A percentile compares a stretch with the other conserved stretches of the same genome.
phyloP scores from a whole-genome alignment of 331 rosid species.

The Erythrophleum ivorense region DNA sequence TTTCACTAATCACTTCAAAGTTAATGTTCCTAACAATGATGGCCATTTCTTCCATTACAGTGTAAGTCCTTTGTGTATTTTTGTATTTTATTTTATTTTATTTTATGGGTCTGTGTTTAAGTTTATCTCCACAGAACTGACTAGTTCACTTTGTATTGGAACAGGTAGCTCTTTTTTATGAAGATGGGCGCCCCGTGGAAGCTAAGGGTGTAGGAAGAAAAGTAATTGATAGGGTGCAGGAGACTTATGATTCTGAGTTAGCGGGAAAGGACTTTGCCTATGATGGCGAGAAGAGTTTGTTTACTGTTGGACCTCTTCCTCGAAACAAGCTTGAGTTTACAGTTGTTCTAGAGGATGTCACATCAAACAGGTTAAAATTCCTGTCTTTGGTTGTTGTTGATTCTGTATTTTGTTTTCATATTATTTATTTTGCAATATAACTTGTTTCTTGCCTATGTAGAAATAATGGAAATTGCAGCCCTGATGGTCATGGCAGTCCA shows the following conservation, averaged over 20 bases:
- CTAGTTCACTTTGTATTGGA: conserved; percentile 11
- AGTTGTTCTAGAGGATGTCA: conserved; percentile 76
- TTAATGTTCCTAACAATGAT: conserved; percentile 59
- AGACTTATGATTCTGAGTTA: conserved; percentile 74
- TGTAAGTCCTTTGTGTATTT: conserved; percentile 49
- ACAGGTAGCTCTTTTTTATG: conserved; percentile 75
- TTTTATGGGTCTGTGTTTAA: too few relatives aligned
- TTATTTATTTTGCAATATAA: background rate
- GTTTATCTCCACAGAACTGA: background rate
- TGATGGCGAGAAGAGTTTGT: conserved; percentile 93
- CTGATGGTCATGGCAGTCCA: conserved; percentile 65
- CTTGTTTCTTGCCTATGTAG: conserved; percentile 42
- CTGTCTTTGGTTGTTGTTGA: conserved; percentile 8
- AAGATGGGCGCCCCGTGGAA: conserved; percentile 93
- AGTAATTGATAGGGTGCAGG: conserved; percentile 77
- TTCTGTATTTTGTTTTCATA: background rate
- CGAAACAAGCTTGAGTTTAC: conserved; percentile 83
- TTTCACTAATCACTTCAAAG: conserved; percentile 83
- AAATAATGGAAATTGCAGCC: conserved; percentile 70
- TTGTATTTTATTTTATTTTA: background rate
- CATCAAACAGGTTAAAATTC: conserved; percentile 63
- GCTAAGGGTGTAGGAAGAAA: conserved; percentile 89
- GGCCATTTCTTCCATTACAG: conserved; percentile 86
- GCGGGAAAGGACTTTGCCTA: conserved; percentile 88
- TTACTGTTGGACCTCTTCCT: conserved; percentile 91